Base-by-base conservation (phyloP, 352 stramenopile genomes). In the Ophiocytium majus region DNA sequence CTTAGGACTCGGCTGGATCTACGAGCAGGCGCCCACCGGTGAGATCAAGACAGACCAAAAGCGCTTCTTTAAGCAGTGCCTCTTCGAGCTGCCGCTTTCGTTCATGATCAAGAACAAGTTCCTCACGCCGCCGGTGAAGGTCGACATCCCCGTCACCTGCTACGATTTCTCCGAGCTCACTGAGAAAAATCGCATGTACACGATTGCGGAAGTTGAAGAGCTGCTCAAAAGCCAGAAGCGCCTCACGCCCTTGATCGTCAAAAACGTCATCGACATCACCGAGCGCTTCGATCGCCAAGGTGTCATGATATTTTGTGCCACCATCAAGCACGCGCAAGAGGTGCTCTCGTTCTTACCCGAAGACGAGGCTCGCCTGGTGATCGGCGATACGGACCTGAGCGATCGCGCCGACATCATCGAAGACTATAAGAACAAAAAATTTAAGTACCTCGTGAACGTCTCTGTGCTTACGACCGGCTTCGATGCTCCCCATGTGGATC, bases 71-170 rank as follows among this genome's bases (percentile, higher is more conserved):
- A 23, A 28, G 23, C 57, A 71, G 57, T 71, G 57, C 28, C 19
- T 71, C 28, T 71, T 71, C 28, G 57, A 71, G 57, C 57, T 71
- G 23, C 57, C 57, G 19, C 57, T 71, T 28, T 71, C 57, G 19
- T 71, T 23, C 57, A 71, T 71, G 57, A 71, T 71, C 57, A 71
- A 71, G 57, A 71, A 71, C 28, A 71, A 71, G 57, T 71, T 71
- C 28, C 57, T 71, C 57, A 71, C 57, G 57, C 57, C 23, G 57
- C 57, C 57, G 28, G 57, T 71, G 57, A 71, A 71, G 28, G 57
- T 71, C 19, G 57, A 71, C 28, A 71, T 71, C 28, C 57, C 57
- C 57, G 57, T 71, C 19, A 71, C 57, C 57, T 71, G 57, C 28
- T 71, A 71, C 28, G 57, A 71, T 71, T 71, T 71, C 28, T 71